Evolutionary conservation across 768 basidiomycete species (phyloP), one percentile per base, ranked within the genome.

Genomic region (Rhodotorula graminis): DNA sequence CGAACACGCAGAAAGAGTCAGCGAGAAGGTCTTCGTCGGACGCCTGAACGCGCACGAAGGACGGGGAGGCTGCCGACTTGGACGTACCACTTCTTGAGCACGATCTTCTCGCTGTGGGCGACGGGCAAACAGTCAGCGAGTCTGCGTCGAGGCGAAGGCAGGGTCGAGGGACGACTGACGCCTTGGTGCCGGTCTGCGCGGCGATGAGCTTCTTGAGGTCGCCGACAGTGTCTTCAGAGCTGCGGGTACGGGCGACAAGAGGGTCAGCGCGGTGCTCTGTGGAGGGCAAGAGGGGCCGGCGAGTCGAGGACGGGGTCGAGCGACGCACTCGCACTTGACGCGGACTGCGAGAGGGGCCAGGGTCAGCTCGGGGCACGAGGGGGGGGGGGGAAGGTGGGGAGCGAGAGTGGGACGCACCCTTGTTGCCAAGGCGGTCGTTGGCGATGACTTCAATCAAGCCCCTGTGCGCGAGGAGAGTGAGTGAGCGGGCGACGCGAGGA

Each of bases 201-300:
- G 90, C 95, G 77, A 99, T 97, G 71, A 99, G 88, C 81, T 90
- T 90, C 86, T 98, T 98, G 74, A 99, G 85, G 80, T 97, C 95
- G 55, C 95, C 95, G 49, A 99, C 92, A 2, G 96, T 98, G 80
- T 99, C 96, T 23, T 95, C 89, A 10, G 92, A 87, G 81, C 88
- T 89, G 68, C 44, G 27, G 19, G 5, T 1, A 12, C 15, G 8
- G 4, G 15, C 23, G 12, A 16, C 31, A 23, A 9, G 15, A 5
- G 25, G 10, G 25, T 59, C 25, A 63, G 29, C 44, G 55, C 29
- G 5, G 25, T 10, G 18, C 8, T 33, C 7, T 9, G 18, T 16
- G 25, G 21, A 27, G 10, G 25, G 15, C 0, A 27, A 14, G 14
- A 18, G 27, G 4, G 18, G 19, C 33, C 44, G 29, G 7, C 27